These are phyloP conservation scores for Xerocomellus amylosporus DNA, from an alignment of 768 basidiomycete species.

Conservation along the genomic window DNA sequence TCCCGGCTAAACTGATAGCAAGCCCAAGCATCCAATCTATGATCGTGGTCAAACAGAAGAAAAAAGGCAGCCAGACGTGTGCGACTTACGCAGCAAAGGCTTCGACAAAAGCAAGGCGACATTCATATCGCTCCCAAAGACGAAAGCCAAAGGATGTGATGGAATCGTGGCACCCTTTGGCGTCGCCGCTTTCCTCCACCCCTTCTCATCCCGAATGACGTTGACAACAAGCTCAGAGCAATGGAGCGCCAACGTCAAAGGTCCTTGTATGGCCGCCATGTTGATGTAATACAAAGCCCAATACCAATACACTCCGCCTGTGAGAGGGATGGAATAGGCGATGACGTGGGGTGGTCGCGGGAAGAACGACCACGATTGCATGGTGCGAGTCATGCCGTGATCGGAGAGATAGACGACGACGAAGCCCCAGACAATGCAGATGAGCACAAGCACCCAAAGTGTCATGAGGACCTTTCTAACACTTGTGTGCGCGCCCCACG, in stretches of 20 bases:
- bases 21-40: constrained; percentile 35
- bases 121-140: constrained; percentile 22
- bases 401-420: constrained; percentile 6
- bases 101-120: constrained; percentile 19
- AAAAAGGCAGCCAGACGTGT: neutral
- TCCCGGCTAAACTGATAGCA: constrained; percentile 19
- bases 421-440: constrained; percentile 25
- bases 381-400: neutral
- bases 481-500: constrained; percentile 27
- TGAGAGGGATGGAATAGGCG: constrained; percentile 23
- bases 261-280: constrained; percentile 27
- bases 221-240: constrained; percentile 30
- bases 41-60: neutral
- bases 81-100: constrained; percentile 28
- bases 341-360: constrained; percentile 18
- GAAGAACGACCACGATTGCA: constrained; percentile 28
- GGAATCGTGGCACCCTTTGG: constrained; percentile 14
- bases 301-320: constrained; percentile 15
- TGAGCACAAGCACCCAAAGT: constrained; percentile 24
- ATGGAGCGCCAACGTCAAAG: constrained; percentile 29
- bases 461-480: constrained; percentile 21
- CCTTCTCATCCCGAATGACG: constrained; percentile 27
- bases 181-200: constrained; percentile 26
- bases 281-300: constrained; percentile 28
- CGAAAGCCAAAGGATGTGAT: constrained; percentile 20